These are phyloP conservation scores for Penicillium expansum DNA, from an alignment of 2,329 filamentous ascomycete species.

Conservation along the genomic window DNA sequence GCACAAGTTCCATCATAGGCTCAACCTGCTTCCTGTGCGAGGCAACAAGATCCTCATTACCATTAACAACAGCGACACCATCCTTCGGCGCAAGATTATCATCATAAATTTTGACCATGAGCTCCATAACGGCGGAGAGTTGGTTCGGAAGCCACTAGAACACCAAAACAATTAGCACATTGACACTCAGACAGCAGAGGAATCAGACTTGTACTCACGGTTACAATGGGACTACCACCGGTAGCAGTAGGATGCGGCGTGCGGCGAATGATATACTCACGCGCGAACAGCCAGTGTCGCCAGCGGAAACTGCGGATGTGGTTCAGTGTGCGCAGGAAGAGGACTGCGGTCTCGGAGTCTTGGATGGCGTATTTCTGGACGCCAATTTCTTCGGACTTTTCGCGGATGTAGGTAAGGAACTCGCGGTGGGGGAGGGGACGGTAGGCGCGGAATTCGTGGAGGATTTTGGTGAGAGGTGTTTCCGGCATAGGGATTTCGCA, in stretches of 20 bases:
- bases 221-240: constrained; percentile 50
- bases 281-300: constrained; percentile 50
- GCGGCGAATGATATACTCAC: constrained; percentile 49
- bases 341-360: constrained; percentile 41
- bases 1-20: constrained; percentile 39
- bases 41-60: constrained; percentile 22
- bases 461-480: constrained; percentile 83
- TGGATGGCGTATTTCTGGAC: constrained; percentile 39
- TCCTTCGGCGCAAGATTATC: constrained; percentile 37
- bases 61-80: constrained; percentile 12
- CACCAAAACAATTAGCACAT: neutral
- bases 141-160: constrained; percentile 49
- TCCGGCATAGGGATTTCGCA: constrained; percentile 82
- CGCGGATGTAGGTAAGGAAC: constrained; percentile 71
- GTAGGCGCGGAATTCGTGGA: constrained; percentile 85
- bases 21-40: constrained; percentile 37
- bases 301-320: constrained; percentile 51
- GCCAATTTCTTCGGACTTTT: constrained; percentile 49
- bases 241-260: constrained; percentile 49
- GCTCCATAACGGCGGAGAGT: constrained; percentile 48
- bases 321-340: constrained; percentile 47
- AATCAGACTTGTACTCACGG: constrained; percentile 31
- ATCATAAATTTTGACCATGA: constrained; percentile 48
- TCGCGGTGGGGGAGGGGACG: constrained; percentile 83
- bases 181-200: neutral